Percentiles rank a stretch among this genome's conserved stretches.
Evolutionary conservation across 225 moss, liverwort and hornwort species (phyloP).

Genomic region (Asterella californica): DNA sequence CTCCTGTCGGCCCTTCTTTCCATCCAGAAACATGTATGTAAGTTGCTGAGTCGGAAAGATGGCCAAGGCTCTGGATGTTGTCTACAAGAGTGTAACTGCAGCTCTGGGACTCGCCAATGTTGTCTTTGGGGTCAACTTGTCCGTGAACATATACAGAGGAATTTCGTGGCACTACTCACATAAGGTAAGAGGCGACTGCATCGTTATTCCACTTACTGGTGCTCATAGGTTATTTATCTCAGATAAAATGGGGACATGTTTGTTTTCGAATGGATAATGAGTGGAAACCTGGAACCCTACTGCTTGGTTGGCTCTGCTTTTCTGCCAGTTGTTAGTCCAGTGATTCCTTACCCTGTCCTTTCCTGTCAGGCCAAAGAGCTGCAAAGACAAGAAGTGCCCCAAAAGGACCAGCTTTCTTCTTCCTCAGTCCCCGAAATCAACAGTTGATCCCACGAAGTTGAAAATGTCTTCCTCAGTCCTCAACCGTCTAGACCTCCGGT

Average conservation of each 20-base stretch:
- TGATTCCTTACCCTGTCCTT: neutral
- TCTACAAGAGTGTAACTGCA: slow-evolving; percentile 81
- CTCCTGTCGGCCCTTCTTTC: neutral
- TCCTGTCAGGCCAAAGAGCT: neutral
- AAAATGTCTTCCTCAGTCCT: too few relatives aligned
- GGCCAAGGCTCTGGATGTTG: slow-evolving; percentile 78
- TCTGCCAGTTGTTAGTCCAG: neutral
- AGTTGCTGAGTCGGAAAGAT: slow-evolving; percentile 29
- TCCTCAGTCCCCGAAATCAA: too few relatives aligned
- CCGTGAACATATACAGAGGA: slow-evolving; percentile 82
- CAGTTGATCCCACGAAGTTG: too few relatives aligned
- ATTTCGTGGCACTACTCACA: slow-evolving; percentile 97
- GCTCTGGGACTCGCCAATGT: slow-evolving; percentile 79
- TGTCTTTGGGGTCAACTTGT: slow-evolving; percentile 78
- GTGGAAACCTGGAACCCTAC: neutral
- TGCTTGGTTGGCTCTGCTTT: neutral
- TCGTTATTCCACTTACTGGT: neutral
- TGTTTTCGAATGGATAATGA: neutral
- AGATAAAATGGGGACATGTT: neutral
- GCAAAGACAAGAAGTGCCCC: slow-evolving; percentile 13
- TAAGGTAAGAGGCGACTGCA: slow-evolving; percentile 18
- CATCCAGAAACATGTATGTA: neutral
- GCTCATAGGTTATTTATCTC: neutral
- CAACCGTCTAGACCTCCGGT: too few relatives aligned
- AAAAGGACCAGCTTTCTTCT: neutral